Evolutionary conservation across 2,329 filamentous ascomycete genomes (phyloP), one percentile per base, ranked within the genome.

Genomic region (Nemania sp.): DNA sequence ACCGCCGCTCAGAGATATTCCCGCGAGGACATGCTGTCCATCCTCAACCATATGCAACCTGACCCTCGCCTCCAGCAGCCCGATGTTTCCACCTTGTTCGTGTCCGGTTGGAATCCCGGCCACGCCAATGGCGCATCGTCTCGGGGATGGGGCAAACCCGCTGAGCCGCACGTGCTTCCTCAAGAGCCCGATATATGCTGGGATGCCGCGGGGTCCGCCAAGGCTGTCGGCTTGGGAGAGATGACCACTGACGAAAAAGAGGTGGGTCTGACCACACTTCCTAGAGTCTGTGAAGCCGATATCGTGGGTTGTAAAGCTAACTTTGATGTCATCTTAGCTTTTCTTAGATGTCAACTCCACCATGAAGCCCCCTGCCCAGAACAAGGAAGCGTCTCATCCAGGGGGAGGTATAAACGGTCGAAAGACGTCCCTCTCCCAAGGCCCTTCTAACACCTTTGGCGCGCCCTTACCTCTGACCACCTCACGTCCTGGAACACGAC

Each of bases 301-400:
- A 39, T n/a, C 51, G 21, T 47, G 53, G 43, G 21, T 46, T 57
- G 52, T 65, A 69, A 68, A 66, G 62, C 67, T 73, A 64, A 74
- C 62, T 61, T 66, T 57, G 11, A 3, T 18, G 35, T 42, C 39
- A 46, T 68, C 74, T 12, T 57, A 97, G 90, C 80, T 90, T 65
- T 97, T 97, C 76, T 78, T 85, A 52, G 95, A 96, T 65, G 92
- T 99, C 73, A 99, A 98, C 75, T 97, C 95, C 37, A 90, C 92
- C 35, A 81, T 97, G 68, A 98, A 98, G 77, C 90, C 91, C 9
- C 90, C 91, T 18, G 85, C 87, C 34, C 89, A 91, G 71, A 94
- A 91, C 62, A 87, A 88, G 69, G 83, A 86, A 43, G 79, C 87
- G 78, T 75, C 82, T 75, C 62, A 82, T 74, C 74, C 83, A 74